Evolutionary conservation across 2,329 filamentous ascomycete species (phyloP).

Genomic region (Sclerotinia spermophila): DNA sequence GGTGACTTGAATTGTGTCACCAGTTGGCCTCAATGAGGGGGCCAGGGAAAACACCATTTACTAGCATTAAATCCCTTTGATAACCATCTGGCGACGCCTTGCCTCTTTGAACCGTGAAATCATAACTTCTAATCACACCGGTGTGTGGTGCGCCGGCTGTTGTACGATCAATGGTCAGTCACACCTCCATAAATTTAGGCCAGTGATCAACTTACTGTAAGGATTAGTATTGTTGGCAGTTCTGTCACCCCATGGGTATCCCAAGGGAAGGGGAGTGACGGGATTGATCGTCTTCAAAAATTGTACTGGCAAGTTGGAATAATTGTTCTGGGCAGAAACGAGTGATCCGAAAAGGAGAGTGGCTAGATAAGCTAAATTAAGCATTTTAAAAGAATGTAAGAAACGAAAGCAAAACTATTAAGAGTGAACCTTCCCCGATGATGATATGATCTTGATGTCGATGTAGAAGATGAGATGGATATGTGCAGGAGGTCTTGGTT

Average conservation of each 20-base stretch:
- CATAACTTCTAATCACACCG: constrained; percentile 39
- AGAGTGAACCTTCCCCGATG: neutral
- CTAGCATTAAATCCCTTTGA: constrained; percentile 49
- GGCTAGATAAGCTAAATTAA: constrained; percentile 7
- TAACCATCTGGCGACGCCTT: constrained; percentile 40
- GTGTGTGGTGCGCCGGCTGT: constrained; percentile 25
- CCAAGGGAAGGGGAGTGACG: constrained; percentile 43
- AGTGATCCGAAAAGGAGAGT: constrained; percentile 17
- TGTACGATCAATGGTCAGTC: neutral
- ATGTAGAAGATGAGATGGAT: neutral
- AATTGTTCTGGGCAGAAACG: constrained; percentile 19
- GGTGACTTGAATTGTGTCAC: constrained; percentile 54
- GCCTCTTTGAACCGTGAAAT: constrained; percentile 33
- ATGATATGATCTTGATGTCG: neutral
- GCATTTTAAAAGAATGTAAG: constrained; percentile 7
- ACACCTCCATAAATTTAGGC: constrained; percentile 20
- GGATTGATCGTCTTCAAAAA: constrained; percentile 9
- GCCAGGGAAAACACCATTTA: constrained; percentile 38
- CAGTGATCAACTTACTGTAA: constrained; percentile 21
- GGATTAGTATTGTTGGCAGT: constrained; percentile 42
- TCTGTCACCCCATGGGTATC: constrained; percentile 49
- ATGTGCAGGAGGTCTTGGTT: neutral
- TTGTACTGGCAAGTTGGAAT: neutral
- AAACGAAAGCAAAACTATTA: neutral
- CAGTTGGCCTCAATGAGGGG: constrained; percentile 40